Evolutionary conservation across 1,139 yeast genomes (phyloP).

Genomic region (Yamadazyma sp.): DNA sequence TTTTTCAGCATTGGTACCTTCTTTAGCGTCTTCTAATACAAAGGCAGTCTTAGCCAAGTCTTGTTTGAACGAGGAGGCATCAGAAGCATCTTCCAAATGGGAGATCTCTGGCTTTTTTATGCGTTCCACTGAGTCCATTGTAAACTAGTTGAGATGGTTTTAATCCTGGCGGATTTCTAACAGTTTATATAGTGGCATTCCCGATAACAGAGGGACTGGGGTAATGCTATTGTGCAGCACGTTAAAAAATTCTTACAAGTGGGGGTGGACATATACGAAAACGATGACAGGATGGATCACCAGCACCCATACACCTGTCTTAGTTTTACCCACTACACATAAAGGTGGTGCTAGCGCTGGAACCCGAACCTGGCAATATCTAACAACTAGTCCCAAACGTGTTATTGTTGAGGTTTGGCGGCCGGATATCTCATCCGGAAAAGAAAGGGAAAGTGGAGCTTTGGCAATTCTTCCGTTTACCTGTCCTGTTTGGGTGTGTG

Average conservation of each 20-base stretch:
- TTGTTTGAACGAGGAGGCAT: slow-evolving; percentile 15
- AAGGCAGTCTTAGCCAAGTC: slow-evolving; percentile 15
- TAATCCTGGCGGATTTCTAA: neutral
- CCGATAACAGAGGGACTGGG: slow-evolving; percentile 3
- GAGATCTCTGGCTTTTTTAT: slow-evolving; percentile 14
- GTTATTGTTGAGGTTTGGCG: too few relatives aligned
- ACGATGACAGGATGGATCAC: neutral
- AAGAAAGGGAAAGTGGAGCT: neutral
- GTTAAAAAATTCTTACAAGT: neutral
- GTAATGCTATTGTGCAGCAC: slow-evolving; percentile 1
- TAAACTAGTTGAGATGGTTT: neutral
- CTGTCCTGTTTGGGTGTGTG: neutral
- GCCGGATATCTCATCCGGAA: neutral
- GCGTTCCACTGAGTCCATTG: slow-evolving; percentile 3
- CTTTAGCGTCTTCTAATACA: slow-evolving; percentile 19
- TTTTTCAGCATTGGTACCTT: slow-evolving; percentile 22
- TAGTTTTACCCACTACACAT: too few relatives aligned
- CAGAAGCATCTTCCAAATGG: slow-evolving; percentile 18
- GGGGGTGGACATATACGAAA: neutral
- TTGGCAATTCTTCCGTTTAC: neutral
- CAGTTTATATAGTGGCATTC: neutral
- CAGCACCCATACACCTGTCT: too few relatives aligned
- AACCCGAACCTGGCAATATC: too few relatives aligned
- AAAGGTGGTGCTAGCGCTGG: neutral
- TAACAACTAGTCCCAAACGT: too few relatives aligned